A percentile compares a stretch with the other conserved stretches of the same genome.
phyloP scores from a whole-genome alignment of 345 rosid genomes.

The Trapa incisa region DNA sequence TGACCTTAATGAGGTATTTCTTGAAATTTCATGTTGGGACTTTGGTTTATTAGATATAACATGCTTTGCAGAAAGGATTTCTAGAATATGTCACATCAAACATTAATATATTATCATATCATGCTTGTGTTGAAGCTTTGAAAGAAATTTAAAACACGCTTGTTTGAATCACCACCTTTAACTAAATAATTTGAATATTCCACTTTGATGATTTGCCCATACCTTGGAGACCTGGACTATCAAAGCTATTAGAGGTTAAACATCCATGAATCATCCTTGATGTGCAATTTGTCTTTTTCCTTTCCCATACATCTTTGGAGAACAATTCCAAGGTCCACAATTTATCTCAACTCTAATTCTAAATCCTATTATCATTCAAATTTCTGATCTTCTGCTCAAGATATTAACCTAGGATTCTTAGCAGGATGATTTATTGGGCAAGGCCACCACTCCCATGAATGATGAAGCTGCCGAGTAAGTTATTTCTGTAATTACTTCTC shows the following conservation, averaged over 20 bases:
- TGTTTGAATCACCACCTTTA: background rate
- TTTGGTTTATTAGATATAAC: background rate
- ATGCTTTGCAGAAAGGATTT: background rate
- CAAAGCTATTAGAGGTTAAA: background rate
- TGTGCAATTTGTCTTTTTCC: background rate
- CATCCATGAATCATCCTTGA: background rate
- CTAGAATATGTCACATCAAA: background rate
- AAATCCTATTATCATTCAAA: no score
- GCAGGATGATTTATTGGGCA: conserved; percentile 47
- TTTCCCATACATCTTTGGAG: background rate
- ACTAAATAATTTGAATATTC: background rate
- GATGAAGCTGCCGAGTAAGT: conserved; percentile 47
- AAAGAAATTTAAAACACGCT: background rate
- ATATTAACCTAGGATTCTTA: background rate
- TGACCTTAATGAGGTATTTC: conserved; percentile 84
- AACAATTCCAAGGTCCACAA: no score
- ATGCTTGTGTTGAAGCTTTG: background rate
- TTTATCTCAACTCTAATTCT: no score
- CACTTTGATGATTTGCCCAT: background rate
- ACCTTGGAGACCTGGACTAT: background rate
- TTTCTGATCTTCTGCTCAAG: no score
- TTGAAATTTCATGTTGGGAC: background rate
- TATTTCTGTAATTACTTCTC: background rate
- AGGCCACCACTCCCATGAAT: conserved; percentile 21
- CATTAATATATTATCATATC: background rate